Evolutionary conservation across 2,329 filamentous ascomycete genomes (phyloP), one percentile per base, ranked within the genome.

Genomic region (Lachnellula arida): DNA sequence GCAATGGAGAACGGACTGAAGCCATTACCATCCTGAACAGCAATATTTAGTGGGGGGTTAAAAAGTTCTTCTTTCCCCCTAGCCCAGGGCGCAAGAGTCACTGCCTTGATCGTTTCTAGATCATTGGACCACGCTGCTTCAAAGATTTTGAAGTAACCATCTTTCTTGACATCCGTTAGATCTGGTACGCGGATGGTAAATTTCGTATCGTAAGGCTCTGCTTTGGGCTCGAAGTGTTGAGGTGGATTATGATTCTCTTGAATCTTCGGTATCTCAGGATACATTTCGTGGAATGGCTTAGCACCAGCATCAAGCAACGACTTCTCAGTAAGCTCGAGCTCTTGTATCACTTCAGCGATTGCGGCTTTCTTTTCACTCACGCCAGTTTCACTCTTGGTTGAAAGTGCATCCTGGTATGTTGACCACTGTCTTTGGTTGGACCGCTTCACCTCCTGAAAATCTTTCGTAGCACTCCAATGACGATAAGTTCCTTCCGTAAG

Each of bases 121-220:
- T 94, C 81, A n/a, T 86, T 87, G 4, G 65, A 64, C 88, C 88
- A 94, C 4, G 83, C 83, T 37, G 88, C 88, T 66, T 93, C 84
- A 68, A 89, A 88, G 74, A 93, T 70, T 59, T 81, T 73, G 5
- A 87, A 59, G 59, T 91, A 93, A 0, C 79, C 85, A 35, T 76
- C 73, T 25, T 75, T 76, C 49, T 77, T 79, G 40, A 73, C 73
- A 2, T 81, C 78, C 0, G 79, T 87, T 11, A 80, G 60, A 73
- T 81, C 61, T 11, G 67, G 64, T 5, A 63, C 46, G 28, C 25
- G 17, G 51, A 69, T 66, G 12, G 11, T 54, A 7, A 67, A 54
- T 2, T 46, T 49, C 1, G 63, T 63, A 19, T 59, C 19, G n/a
- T 63, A 68, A 7, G 61, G 47, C 11, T 44, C 35, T 17, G 56